These are phyloP conservation scores for Pholiota microspora DNA, from an alignment of 768 basidiomycete species.

Conservation along the genomic window DNA sequence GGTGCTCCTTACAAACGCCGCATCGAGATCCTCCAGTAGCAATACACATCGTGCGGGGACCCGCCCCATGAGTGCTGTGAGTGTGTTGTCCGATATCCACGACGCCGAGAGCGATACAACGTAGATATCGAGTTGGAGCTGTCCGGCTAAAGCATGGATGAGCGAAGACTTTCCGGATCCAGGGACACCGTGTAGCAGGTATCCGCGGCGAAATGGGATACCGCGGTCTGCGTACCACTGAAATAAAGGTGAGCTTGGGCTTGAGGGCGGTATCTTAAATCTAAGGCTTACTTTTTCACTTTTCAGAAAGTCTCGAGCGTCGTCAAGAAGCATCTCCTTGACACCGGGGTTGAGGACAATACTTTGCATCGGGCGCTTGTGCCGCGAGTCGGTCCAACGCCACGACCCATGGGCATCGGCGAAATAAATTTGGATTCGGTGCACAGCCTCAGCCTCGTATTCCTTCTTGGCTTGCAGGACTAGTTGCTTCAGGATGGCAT, in stretches of 20 bases:
- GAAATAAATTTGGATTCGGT: constrained; percentile 87
- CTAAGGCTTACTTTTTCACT: constrained; percentile 62
- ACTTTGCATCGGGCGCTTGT: constrained; percentile 85
- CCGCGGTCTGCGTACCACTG: constrained; percentile 94
- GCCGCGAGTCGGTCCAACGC: constrained; percentile 85
- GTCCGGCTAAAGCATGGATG: constrained; percentile 85
- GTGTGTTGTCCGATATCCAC: constrained; percentile 86
- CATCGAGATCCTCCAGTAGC: constrained; percentile 88
- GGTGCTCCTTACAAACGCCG: constrained; percentile 79
- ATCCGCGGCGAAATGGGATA: constrained; percentile 88
- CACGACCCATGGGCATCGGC: constrained; percentile 86
- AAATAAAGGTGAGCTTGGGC: constrained; percentile 2
- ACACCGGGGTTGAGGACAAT: constrained; percentile 88
- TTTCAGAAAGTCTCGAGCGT: constrained; percentile 80
- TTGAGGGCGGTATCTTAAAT: neutral
- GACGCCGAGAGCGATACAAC: constrained; percentile 81
- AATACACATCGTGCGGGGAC: constrained; percentile 86
- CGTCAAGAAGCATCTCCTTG: constrained; percentile 84
- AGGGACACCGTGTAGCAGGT: constrained; percentile 80
- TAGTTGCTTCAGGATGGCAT: constrained; percentile 83
- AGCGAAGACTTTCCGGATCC: constrained; percentile 86
- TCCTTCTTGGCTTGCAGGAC: constrained; percentile 88
- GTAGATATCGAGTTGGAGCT: constrained; percentile 89
- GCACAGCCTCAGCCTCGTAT: constrained; percentile 84
- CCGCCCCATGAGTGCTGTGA: constrained; percentile 83